Base-by-base conservation (phyloP, 352 stramenopile species). In the Phytophthora tentaculata region DNA sequence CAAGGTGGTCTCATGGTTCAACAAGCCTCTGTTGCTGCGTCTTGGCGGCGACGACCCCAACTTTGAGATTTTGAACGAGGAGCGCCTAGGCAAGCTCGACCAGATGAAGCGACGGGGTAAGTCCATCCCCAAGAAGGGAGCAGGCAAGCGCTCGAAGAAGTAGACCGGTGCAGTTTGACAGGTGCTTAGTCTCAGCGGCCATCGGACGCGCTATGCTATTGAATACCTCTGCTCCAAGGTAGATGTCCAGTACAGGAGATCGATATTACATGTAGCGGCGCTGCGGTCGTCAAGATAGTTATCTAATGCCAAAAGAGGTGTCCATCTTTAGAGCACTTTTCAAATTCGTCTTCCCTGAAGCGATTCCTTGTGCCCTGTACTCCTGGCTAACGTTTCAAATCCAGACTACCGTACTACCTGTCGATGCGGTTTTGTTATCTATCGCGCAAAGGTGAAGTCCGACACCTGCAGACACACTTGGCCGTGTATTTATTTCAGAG, bases 71-170 rank as follows among this genome's bases (percentile, higher is more conserved):
- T 64, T 91, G 63, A 88, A 93, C 71, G 64, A 80, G 58, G 87
- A 96, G 69, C 81, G 86, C 60, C 56, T 96, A 28, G 84, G 77
- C 64, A 91, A 88, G 48, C 67, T 93, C 26, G 88, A 94, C 60
- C 85, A 92, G 73, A 91, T 94, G 83, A 96, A 96, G 77, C 88
- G 87, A 67, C 82, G 87, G 78, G 88, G 88, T 69, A 94, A 94
- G 81, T 80, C 83, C 29, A 91, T 86, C 54, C 88, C 88, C 8
- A 96, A 94, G 86, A 96, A 96, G 80, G 88, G 88, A 20, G 86
- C 86, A 73, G 88, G 88, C 74, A 96, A 96, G 83, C 88, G 88
- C 23, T 84, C 82, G 58, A 92, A 91, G 76, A 94, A 96, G 81
- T 91, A 94, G 67, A 73, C 23, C 8, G 48, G 39, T 37, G n/a